phyloP scores from a whole-genome alignment of 306 rosid genomes.

The Notholithocarpus densiflorus region DNA sequence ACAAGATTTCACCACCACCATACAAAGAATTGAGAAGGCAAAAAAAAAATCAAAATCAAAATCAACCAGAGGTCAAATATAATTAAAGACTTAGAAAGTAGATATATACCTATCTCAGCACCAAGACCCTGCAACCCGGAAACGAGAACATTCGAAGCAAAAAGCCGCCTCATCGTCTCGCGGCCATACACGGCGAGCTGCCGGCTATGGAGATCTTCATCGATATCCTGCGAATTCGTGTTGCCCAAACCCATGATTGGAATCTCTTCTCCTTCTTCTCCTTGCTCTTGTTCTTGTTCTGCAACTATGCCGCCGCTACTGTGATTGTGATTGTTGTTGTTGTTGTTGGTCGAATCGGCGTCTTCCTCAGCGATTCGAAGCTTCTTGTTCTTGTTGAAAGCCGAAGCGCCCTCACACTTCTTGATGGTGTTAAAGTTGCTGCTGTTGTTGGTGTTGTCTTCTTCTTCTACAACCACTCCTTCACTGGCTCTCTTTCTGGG shows the following conservation, averaged over 20 bases:
- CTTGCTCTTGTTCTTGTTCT: conserved; percentile 21
- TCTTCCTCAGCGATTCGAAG: conserved; percentile 51
- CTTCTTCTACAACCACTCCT: conserved; percentile 67
- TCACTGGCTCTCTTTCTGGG: conserved; percentile 83
- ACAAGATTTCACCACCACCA: neutral
- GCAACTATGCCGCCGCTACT: conserved; percentile 30
- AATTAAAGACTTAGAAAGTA: neutral
- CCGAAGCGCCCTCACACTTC: conserved; percentile 27
- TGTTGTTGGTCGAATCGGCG: conserved; percentile 38
- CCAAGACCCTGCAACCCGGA: conserved; percentile 97
- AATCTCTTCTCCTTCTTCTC: conserved; percentile 3
- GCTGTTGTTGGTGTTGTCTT: conserved; percentile 29
- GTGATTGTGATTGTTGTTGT: neutral
- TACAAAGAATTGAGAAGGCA: neutral
- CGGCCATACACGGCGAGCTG: conserved; percentile 97
- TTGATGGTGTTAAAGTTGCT: neutral
- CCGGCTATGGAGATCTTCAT: conserved; percentile 97
- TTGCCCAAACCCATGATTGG: conserved; percentile 64
- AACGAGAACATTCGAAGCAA: conserved; percentile 70
- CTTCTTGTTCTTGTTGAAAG: conserved; percentile 39
- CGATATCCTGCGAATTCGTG: conserved; percentile 54
- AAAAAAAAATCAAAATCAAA: neutral
- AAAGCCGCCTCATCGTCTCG: conserved; percentile 88
- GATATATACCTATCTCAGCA: conserved; percentile 72
- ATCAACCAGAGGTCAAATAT: neutral